Evolutionary conservation across 1,139 yeast species (phyloP).

Genomic region (Torulaspora globosa): DNA sequence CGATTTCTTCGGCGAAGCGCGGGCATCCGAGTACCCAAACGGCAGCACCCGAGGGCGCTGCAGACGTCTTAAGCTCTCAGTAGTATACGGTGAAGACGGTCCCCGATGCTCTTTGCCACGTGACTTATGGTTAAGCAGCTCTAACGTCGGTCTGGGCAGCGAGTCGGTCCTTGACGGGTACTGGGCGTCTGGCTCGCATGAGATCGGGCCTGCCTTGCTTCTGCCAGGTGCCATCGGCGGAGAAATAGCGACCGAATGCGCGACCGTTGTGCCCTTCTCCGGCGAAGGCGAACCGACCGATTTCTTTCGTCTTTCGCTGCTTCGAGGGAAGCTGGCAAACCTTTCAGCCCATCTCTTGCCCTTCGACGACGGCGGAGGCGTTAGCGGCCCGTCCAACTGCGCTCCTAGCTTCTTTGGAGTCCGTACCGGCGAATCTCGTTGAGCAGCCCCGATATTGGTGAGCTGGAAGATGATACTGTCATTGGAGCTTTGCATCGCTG

Average conservation of each 20-base stretch:
- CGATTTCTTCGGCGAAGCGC: conserved; percentile 25
- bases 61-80: not conserved
- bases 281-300: conserved; percentile 10
- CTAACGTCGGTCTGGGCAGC: conserved; percentile 24
- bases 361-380: conserved; percentile 20
- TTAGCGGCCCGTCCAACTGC: conserved; percentile 9
- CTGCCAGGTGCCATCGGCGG: conserved; percentile 5
- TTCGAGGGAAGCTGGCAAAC: conserved; percentile 19
- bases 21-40: conserved; percentile 16
- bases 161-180: conserved; percentile 24
- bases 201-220: conserved; percentile 5
- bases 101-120: not conserved
- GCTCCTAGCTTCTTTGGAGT: conserved; percentile 16
- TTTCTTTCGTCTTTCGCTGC: conserved; percentile 16
- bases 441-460: conserved; percentile 20
- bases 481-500: conserved; percentile 15
- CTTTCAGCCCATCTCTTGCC: conserved; percentile 26
- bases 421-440: conserved; percentile 11
- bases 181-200: conserved; percentile 5
- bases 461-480: conserved; percentile 18
- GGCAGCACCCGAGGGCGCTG: conserved; percentile 16
- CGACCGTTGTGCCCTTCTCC: conserved; percentile 9
- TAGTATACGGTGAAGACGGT: not conserved
- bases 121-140: conserved; percentile 3
- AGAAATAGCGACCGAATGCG: conserved; percentile 1